Evolutionary conservation across 345 rosid species (phyloP).

Genomic region (Aquilaria malaccensis): DNA sequence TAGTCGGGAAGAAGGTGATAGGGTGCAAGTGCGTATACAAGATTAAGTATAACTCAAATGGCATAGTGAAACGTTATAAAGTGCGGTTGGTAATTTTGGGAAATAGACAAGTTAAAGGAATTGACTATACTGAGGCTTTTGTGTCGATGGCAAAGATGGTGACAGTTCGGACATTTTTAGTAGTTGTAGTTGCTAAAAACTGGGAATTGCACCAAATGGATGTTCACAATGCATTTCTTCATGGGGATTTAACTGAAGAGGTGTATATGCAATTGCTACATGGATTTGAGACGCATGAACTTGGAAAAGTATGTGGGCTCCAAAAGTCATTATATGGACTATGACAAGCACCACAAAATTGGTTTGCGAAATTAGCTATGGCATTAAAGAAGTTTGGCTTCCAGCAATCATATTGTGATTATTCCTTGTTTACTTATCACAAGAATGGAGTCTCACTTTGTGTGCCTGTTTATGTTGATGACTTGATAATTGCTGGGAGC

Average conservation of each 20-base stretch:
- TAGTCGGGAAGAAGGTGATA: not conserved
- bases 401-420: not conserved
- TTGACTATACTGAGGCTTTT: not conserved
- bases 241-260: not conserved
- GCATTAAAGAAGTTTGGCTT: not conserved
- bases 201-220: constrained; percentile 8
- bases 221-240: not conserved
- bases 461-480: constrained; percentile 13
- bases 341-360: not conserved
- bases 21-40: not conserved
- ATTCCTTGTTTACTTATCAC: not conserved
- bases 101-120: not conserved
- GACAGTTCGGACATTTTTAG: not conserved
- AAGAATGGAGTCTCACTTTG: not conserved
- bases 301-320: not conserved
- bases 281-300: not conserved
- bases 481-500: constrained; percentile 2
- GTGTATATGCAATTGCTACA: not conserved
- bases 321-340: not conserved
- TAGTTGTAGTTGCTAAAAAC: not conserved
- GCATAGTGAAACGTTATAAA: not conserved
- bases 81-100: not conserved
- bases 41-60: not conserved
- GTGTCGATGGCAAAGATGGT: not conserved
- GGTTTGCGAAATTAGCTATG: constrained; percentile 12